Evolutionary conservation across 805 yeast genomes (phyloP), one percentile per base, ranked within the genome.

Genomic region (Millerago galiae): DNA sequence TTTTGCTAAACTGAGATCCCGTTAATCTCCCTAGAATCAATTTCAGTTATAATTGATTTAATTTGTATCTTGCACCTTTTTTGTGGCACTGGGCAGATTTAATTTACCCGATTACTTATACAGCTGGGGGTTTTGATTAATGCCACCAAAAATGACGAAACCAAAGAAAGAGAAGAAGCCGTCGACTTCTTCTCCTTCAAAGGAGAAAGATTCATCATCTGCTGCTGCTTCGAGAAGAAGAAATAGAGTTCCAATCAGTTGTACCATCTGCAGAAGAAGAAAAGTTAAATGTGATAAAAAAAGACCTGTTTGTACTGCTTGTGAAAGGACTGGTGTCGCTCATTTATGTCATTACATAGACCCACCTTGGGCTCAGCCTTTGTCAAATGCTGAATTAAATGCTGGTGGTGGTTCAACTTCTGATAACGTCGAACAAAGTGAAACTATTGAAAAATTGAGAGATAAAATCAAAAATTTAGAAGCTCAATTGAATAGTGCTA

Each of bases 281-380:
- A 74, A 74, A 48, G 75, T 74, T 13, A 72, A 71, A 37, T 71
- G 75, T 59, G 74, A 69, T 49, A 67, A 70, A 46, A 66, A 67
- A 35, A 68, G 75, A 48, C 82, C 82, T 1, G 75, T 74, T 39
- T 76, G 82, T 56, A 65, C 73, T 8, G 75, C 74, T 43, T 76
- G 82, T 62, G 66, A 69, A 29, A 72, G 73, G 51, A 75, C 77
- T 13, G 81, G 80, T 3, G 81, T 76, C 13, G 72, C 72, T 8
- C 81, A 76, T 53, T 58, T 76, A 15, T 76, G 82, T 45, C 75
- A 74, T 40, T 76, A 75, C 49, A 64, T 76, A 50, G 80, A 74
- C 47, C 82, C 79, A 34, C 63, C 69, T n/a, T 76, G 82, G 82
- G 81, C 81, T 1, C 70, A 68, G 43, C 72, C 72, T 5, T 45